phyloP scores from a whole-genome alignment of 2,329 filamentous ascomycete genomes.

The Phaeosphaeria sp. region DNA sequence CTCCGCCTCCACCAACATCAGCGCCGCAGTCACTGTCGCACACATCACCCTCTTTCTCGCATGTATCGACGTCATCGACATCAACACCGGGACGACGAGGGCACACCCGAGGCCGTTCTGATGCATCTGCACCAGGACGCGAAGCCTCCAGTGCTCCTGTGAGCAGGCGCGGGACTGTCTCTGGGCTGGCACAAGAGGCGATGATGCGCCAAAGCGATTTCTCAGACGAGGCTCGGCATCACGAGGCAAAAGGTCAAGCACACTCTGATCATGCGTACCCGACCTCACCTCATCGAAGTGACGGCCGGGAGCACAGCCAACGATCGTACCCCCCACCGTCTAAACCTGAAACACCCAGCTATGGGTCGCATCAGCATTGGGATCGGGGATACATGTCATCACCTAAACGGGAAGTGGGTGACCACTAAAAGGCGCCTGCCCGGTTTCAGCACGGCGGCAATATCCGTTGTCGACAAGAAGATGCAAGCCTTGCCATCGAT shows the following conservation, averaged over 20 bases:
- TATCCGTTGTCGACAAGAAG: constrained; percentile 17
- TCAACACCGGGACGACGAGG: constrained; percentile 64
- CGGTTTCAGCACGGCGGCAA: constrained; percentile 30
- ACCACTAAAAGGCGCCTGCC: constrained; percentile 34
- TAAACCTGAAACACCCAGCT: constrained; percentile 45
- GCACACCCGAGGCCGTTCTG: constrained; percentile 71
- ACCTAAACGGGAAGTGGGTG: constrained; percentile 46
- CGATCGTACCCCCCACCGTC: constrained; percentile 31
- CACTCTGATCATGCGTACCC: constrained; percentile 28
- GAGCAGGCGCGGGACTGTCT: constrained; percentile 42
- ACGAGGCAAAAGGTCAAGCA: constrained; percentile 28
- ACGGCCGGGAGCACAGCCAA: constrained; percentile 31
- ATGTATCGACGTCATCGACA: constrained; percentile 62
- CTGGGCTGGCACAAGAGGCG: constrained; percentile 39
- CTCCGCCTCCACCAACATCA: constrained; percentile 59
- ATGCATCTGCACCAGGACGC: constrained; percentile 57
- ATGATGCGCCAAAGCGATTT: constrained; percentile 31
- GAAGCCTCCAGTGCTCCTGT: constrained; percentile 39
- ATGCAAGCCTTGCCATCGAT: constrained; percentile 13
- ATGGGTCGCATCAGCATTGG: constrained; percentile 40
- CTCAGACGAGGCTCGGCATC: constrained; percentile 30
- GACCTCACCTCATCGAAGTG: constrained; percentile 30
- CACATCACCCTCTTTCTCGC: constrained; percentile 59
- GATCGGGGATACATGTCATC: constrained; percentile 42
- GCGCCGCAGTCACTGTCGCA: constrained; percentile 55